Percentiles rank a stretch among this genome's conserved stretches.
These are phyloP conservation scores for Hericium alpestre DNA, from an alignment of 768 basidiomycete species.

Conservation along the genomic window DNA sequence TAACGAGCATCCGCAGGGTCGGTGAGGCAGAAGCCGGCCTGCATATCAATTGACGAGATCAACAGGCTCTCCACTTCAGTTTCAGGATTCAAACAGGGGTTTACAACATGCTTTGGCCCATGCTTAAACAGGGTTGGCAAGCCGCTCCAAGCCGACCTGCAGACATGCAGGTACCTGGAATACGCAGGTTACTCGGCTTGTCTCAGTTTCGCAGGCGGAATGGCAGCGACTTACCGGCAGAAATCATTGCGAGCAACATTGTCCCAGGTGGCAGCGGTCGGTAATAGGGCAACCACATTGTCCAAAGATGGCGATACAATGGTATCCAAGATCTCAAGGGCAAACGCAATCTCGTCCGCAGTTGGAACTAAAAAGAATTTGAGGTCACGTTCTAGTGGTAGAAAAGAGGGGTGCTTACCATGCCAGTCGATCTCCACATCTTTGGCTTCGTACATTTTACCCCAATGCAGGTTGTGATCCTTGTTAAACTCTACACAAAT, in stretches of 20 bases:
- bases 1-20: slow-evolving; percentile 70
- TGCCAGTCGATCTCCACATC: slow-evolving; percentile 89
- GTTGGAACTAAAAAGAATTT: slow-evolving; percentile 37
- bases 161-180: slow-evolving; percentile 54
- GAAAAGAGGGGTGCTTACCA: slow-evolving; percentile 29
- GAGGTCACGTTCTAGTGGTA: neutral
- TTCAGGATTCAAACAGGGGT: slow-evolving; percentile 48
- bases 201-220: neutral
- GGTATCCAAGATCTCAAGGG: slow-evolving; percentile 63
- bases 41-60: slow-evolving; percentile 53
- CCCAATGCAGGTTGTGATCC: slow-evolving; percentile 66
- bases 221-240: slow-evolving; percentile 49
- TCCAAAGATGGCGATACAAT: slow-evolving; percentile 58
- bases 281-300: slow-evolving; percentile 54
- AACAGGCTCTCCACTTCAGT: slow-evolving; percentile 62
- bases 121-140: slow-evolving; percentile 61
- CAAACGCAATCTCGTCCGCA: slow-evolving; percentile 64
- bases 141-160: slow-evolving; percentile 69
- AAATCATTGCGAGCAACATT: slow-evolving; percentile 66
- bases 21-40: slow-evolving; percentile 64
- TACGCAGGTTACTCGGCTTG: slow-evolving; percentile 1
- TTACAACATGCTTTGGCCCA: slow-evolving; percentile 42
- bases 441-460: slow-evolving; percentile 61
- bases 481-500: slow-evolving; percentile 44
- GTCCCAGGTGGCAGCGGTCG: slow-evolving; percentile 49